phyloP scores from a whole-genome alignment of 805 yeast species.

The Candida tibetensis region DNA sequence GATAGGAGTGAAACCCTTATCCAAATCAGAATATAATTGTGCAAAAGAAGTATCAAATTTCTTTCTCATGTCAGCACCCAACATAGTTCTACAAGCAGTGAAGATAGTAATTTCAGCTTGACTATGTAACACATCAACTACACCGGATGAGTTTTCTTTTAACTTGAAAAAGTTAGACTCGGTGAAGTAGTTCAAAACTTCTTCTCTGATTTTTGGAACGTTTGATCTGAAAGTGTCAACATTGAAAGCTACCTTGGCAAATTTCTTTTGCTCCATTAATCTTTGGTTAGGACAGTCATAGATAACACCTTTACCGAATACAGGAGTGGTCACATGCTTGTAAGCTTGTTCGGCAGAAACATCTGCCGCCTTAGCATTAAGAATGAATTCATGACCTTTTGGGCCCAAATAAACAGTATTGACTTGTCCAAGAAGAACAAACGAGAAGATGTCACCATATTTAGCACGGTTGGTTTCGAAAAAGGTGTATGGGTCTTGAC shows the following conservation, averaged over 20 bases:
- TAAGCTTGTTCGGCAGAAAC: constrained; percentile 97
- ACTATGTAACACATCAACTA: constrained; percentile 66
- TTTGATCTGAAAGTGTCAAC: constrained; percentile 78
- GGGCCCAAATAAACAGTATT: constrained; percentile 98
- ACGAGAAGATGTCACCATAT: constrained; percentile 92
- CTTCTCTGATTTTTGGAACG: constrained; percentile 85
- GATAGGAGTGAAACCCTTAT: constrained; percentile 93
- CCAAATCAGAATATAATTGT: constrained; percentile 81
- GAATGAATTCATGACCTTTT: constrained; percentile 94
- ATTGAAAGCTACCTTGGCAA: constrained; percentile 86
- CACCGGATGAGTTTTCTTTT: constrained; percentile 39
- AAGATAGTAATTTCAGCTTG: constrained; percentile 96
- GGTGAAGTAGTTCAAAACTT: constrained; percentile 64
- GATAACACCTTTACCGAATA: constrained; percentile 94
- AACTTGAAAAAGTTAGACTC: constrained; percentile 48
- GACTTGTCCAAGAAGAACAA: constrained; percentile 80
- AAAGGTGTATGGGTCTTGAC: constrained; percentile 91
- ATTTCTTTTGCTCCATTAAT: constrained; percentile 97
- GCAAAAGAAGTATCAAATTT: constrained; percentile 84
- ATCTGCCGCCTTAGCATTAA: constrained; percentile 83
- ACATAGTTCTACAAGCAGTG: constrained; percentile 88
- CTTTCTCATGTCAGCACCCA: constrained; percentile 89
- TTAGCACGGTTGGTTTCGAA: constrained; percentile 74
- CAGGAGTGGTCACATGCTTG: constrained; percentile 97
- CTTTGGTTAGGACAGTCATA: constrained; percentile 94